Evolutionary conservation across 331 rosid genomes (phyloP).

Genomic region (Phaseolus coccineus): DNA sequence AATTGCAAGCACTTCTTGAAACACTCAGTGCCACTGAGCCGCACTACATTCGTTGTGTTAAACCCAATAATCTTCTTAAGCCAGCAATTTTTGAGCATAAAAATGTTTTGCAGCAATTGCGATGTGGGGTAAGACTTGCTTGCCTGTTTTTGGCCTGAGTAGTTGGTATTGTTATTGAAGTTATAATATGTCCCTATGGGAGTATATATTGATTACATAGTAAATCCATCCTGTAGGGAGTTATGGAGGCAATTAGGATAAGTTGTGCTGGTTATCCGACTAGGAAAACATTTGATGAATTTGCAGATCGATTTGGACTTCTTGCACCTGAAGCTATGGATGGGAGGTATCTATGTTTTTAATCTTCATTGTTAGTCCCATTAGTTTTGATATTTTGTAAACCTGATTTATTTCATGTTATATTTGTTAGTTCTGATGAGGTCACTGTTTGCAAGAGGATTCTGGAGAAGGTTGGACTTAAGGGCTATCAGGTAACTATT

Average conservation of each 20-base stretch:
- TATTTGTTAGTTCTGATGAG: constrained; percentile 76
- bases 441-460: constrained; percentile 84
- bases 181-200: constrained; percentile 29
- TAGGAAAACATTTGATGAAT: constrained; percentile 93
- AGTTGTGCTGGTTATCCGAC: constrained; percentile 99
- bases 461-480: constrained; percentile 82
- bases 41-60: constrained; percentile 98
- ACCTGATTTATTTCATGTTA: constrained; percentile 42
- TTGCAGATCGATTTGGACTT: constrained; percentile 89
- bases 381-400: constrained; percentile 37
- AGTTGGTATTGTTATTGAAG: constrained; percentile 32
- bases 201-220: constrained; percentile 37
- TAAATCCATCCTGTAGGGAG: constrained; percentile 69
- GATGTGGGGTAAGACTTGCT: constrained; percentile 90
- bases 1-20: constrained; percentile 89
- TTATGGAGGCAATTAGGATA: constrained; percentile 99
- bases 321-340: constrained; percentile 93
- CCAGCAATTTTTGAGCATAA: constrained; percentile 90
- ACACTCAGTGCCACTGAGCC: constrained; percentile 96
- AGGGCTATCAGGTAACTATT: constrained; percentile 90
- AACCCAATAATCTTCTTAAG: constrained; percentile 95
- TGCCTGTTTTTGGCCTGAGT: constrained; percentile 37
- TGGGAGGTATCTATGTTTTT: constrained; percentile 65
- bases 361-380: constrained; percentile 36
- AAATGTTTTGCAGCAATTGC: constrained; percentile 93